Percentiles rank a stretch among this genome's conserved stretches.
These are phyloP conservation scores for Ambrosia artemisiifolia DNA, from an alignment of 129 eudicot species.

Conservation along the genomic window DNA sequence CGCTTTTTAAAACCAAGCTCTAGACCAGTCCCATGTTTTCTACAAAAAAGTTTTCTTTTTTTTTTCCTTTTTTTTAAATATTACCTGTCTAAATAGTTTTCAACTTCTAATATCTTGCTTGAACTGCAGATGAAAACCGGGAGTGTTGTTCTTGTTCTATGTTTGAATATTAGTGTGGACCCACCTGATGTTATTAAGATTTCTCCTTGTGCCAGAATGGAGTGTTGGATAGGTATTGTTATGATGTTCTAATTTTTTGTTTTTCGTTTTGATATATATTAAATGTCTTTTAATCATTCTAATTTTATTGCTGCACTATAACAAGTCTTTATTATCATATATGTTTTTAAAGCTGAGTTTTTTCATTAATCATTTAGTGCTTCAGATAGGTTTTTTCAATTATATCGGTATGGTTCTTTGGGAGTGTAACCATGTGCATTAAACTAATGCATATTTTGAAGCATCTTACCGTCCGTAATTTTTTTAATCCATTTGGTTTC, in stretches of 20 bases:
- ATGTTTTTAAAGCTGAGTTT: not conserved
- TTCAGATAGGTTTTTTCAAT: not conserved
- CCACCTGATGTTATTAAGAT: constrained; percentile 99
- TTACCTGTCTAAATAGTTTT: not conserved
- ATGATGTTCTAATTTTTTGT: not conserved
- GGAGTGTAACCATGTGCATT: not conserved
- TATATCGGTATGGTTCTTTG: not conserved
- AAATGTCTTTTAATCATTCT: not conserved
- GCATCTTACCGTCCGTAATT: not conserved
- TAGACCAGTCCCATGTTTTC: not conserved
- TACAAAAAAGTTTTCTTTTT: not conserved
- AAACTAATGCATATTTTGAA: constrained; percentile 3
- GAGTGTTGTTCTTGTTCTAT: constrained; percentile 86
- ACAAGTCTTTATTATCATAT: not conserved
- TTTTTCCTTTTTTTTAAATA: not conserved
- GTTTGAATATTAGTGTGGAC: constrained; percentile 84
- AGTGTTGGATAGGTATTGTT: constrained; percentile 94
- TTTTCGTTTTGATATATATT: constrained; percentile 5
- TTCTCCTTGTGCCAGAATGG: constrained; percentile 99
- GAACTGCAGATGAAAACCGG: constrained; percentile 96
- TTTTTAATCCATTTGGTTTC: constrained; percentile 20
- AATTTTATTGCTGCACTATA: not conserved
- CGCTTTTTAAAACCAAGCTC: no score
- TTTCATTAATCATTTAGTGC: not conserved
- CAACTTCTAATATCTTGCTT: not conserved